Evolutionary conservation across 129 eudicot genomes (phyloP).

Genomic region (Tagetes patula): DNA sequence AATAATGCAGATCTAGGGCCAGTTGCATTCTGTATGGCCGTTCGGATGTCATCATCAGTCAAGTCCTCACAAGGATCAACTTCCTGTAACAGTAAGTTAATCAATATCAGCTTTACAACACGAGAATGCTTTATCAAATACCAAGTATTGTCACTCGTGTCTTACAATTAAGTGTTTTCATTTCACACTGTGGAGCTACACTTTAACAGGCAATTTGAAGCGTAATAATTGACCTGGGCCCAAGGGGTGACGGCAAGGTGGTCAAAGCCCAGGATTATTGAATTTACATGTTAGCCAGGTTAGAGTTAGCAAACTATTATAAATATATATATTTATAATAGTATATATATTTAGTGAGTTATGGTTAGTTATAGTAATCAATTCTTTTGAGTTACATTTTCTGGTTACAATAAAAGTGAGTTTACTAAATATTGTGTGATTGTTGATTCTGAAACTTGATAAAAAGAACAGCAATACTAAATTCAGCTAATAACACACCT

Average conservation of each 20-base stretch:
- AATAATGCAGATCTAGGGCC: conserved; percentile 94
- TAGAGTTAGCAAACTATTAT: too few species aligned
- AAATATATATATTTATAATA: too few species aligned
- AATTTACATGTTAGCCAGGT: too few species aligned
- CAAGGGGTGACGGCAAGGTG: too few species aligned
- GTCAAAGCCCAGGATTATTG: too few species aligned
- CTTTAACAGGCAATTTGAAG: background rate
- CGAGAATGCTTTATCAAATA: background rate
- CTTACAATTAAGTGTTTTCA: conserved; percentile 1
- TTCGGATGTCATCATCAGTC: conserved; percentile 93
- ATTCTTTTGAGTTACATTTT: too few species aligned
- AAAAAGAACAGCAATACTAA: background rate
- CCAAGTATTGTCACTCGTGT: background rate
- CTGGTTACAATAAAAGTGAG: too few species aligned
- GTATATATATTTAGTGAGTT: too few species aligned
- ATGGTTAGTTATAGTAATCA: too few species aligned
- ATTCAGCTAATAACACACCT: conserved; percentile 50
- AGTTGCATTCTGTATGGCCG: conserved; percentile 95
- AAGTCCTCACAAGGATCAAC: conserved; percentile 98
- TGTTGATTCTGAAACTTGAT: background rate
- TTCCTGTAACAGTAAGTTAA: conserved; percentile 55
- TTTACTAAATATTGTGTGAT: too few species aligned
- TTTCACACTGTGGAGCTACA: conserved; percentile 1
- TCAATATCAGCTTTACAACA: conserved; percentile 31
- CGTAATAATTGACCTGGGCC: too few species aligned